Evolutionary conservation across 768 basidiomycete species (phyloP).

Genomic region (Nevesoporus exiguus): DNA sequence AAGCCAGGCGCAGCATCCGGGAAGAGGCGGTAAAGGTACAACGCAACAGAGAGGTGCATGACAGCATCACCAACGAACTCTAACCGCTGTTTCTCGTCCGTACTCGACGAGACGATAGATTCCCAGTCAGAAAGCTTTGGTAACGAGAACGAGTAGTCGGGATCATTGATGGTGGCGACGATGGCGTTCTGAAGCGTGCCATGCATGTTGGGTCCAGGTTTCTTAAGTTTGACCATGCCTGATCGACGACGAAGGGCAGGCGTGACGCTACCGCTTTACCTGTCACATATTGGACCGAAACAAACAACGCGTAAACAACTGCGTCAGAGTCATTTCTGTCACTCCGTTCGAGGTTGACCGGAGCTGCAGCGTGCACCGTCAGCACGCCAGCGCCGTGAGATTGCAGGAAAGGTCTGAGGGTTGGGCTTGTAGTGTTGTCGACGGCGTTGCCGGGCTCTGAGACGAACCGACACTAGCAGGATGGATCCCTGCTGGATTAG

Average conservation of each 20-base stretch:
- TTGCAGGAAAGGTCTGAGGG: no score
- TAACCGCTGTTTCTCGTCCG: slow-evolving; percentile 37
- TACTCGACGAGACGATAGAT: slow-evolving; percentile 24
- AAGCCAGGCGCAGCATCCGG: slow-evolving; percentile 33
- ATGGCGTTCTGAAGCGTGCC: slow-evolving; percentile 21
- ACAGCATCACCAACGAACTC: slow-evolving; percentile 49
- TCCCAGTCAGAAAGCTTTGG: slow-evolving; percentile 30
- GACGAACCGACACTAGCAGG: no score
- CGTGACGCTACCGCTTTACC: no score
- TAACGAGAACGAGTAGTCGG: slow-evolving; percentile 25
- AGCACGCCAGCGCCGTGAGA: no score
- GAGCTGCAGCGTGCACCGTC: no score
- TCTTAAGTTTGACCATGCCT: slow-evolving; percentile 23
- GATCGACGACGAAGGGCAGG: no score
- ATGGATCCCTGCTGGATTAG: not conserved
- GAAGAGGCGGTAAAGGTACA: slow-evolving; percentile 35
- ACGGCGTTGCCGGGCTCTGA: no score
- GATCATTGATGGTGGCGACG: slow-evolving; percentile 28
- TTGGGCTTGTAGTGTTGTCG: no score
- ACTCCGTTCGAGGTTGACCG: no score
- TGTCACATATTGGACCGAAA: no score
- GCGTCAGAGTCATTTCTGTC: no score
- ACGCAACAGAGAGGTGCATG: slow-evolving; percentile 41
- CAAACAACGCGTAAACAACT: slow-evolving; percentile 9
- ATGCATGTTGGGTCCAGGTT: slow-evolving; percentile 7